Evolutionary conservation across 805 yeast species (phyloP), one percentile per base, ranked within the genome.

Genomic region (Candida ipomoeae): DNA sequence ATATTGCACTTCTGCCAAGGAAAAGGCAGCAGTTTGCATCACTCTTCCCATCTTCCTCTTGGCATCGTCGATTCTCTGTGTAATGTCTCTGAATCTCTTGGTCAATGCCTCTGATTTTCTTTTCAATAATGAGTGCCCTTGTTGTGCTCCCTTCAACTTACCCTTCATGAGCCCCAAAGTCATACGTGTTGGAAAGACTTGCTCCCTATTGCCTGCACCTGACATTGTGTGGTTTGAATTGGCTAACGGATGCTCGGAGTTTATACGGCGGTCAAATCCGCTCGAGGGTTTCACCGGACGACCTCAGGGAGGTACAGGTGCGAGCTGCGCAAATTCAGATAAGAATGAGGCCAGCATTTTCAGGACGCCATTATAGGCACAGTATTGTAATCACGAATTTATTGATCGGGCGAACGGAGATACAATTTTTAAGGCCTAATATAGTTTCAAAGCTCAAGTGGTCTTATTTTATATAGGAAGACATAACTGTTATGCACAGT

Each of bases 11-110:
- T 92, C 99, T 2, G 98, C 98, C 61, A 92, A 78, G 6, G 98
- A 91, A 68, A 92, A 92, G 1, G 98, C 95, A 1, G 99, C 99
- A 0, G 96, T 87, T 67, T 94, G 98, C 98, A 92, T 92, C 40
- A 92, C 96, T 57, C 92, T 79, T 46, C 98, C 99, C 98, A 94
- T 92, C 75, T 92, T 94, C 61, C 92, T 82, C 73, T 92, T 92
- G 40, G 98, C 85, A 60, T 89, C 96, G 67, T 94, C 97, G 65
- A 92, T 92, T 68, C 96, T 77, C 66, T 81, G 87, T 15, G 97
- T 90, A 63, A 92, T 92, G 60, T 92, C 99, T 70, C 99, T 84
- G 74, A 92, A 92, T 62, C 99, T 79, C 69, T 91, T 90, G 18
- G 98, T 94, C 66, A 92, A 78, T 0, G 99, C 99, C 71, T 92